Evolutionary conservation across 148 eudicot species (phyloP).

Genomic region (Tetragonia tetragonoides): DNA sequence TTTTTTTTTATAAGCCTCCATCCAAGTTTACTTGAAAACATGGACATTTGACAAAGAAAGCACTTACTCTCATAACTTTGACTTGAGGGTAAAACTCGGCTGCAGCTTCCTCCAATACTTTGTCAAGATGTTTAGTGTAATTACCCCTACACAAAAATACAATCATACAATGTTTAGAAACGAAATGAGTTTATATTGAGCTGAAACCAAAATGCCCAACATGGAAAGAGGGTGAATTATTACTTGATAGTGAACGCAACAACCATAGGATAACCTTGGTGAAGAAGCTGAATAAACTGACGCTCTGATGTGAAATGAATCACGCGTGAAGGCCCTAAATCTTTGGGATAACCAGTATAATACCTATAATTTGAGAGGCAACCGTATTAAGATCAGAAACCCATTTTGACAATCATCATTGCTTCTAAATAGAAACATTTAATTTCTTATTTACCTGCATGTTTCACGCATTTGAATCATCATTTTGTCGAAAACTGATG

Average conservation of each 20-base stretch:
- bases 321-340: conserved; percentile 84
- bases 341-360: conserved; percentile 95
- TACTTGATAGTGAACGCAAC: conserved; percentile 94
- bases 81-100: conserved; percentile 81
- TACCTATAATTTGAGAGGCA: conserved; percentile 45
- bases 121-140: conserved; percentile 81
- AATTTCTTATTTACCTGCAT: conserved; percentile 52
- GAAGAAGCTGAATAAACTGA: conserved; percentile 86
- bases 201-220: background rate
- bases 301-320: conserved; percentile 94
- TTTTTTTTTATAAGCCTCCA: background rate
- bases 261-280: conserved; percentile 83
- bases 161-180: conserved; percentile 13
- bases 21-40: background rate
- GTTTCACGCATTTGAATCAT: conserved; percentile 62
- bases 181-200: background rate
- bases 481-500: conserved; percentile 53
- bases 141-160: conserved; percentile 51
- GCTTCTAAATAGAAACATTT: background rate
- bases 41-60: background rate
- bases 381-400: background rate
- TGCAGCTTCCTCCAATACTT: conserved; percentile 89
- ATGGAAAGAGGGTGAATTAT: background rate
- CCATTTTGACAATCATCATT: background rate
- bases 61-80: conserved; percentile 85